Percentiles rank a stretch among this genome's conserved stretches.
phyloP scores from a whole-genome alignment of 192 early-diverging fungal species.

The Coemansia sp. region DNA sequence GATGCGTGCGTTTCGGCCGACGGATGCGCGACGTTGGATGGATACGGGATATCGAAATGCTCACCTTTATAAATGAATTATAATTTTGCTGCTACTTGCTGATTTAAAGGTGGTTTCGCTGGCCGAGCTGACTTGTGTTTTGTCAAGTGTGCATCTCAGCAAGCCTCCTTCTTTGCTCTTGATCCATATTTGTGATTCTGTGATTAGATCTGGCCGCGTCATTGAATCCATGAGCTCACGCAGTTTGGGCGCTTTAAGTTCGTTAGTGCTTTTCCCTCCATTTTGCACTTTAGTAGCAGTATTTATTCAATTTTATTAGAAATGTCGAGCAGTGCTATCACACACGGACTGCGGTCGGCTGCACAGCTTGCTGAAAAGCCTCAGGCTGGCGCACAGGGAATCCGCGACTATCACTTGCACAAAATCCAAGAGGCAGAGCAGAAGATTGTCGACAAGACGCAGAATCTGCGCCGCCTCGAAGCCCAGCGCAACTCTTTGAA shows the following conservation, averaged over 20 bases:
- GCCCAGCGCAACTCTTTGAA: conserved; percentile 98
- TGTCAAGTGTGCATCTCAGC: neutral
- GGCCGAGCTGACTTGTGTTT: neutral
- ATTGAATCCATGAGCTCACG: neutral
- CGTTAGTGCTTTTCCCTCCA: neutral
- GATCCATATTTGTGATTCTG: neutral
- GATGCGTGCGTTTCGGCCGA: neutral
- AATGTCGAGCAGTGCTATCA: conserved; percentile 48
- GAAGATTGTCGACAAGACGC: conserved; percentile 84
- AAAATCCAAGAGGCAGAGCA: conserved; percentile 89
- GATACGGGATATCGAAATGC: neutral
- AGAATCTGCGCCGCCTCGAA: conserved; percentile 96
- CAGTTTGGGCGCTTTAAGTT: too few relatives aligned
- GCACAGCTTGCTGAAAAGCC: conserved; percentile 12
- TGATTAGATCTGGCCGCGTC: conserved; percentile 22
- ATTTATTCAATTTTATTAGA: neutral
- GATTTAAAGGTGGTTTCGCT: conserved; percentile 3
- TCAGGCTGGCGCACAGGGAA: conserved; percentile 31
- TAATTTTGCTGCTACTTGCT: conserved; percentile 7
- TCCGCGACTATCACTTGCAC: conserved; percentile 74
- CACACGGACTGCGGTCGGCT: conserved; percentile 18
- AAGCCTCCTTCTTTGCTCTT: neutral
- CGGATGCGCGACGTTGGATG: neutral
- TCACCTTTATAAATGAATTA: conserved; percentile 12
- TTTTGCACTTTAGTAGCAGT: neutral